These are phyloP conservation scores for Pholiota adiposa DNA, from an alignment of 1,284 basidiomycete species.

Conservation along the genomic window DNA sequence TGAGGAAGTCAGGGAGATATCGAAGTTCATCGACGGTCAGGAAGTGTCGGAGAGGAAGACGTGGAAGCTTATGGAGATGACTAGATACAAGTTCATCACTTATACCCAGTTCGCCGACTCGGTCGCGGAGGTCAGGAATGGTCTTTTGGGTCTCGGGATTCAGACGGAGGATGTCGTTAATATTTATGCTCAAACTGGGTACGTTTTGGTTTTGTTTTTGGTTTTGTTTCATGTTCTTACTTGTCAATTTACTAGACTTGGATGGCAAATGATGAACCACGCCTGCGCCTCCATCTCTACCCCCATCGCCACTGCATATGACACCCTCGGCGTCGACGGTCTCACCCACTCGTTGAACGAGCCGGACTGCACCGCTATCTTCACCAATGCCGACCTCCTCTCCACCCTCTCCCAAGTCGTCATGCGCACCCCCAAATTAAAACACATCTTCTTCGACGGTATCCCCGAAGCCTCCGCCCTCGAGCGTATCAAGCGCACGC, in stretches of 20 bases:
- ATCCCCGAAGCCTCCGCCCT: conserved; percentile 52
- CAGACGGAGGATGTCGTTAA: conserved; percentile 82
- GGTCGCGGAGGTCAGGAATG: conserved; percentile 65
- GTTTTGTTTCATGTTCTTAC: neutral
- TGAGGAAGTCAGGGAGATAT: conserved; percentile 89
- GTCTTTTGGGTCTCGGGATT: conserved; percentile 74
- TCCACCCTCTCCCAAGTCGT: conserved; percentile 16
- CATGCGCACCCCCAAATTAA: conserved; percentile 66
- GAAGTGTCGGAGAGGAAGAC: conserved; percentile 83
- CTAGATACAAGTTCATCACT: conserved; percentile 38
- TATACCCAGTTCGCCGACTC: conserved; percentile 70
- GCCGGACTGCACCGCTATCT: conserved; percentile 17
- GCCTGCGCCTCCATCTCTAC: conserved; percentile 16
- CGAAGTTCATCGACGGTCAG: conserved; percentile 80
- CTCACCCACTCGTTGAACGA: conserved; percentile 21
- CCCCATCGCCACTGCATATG: conserved; percentile 18
- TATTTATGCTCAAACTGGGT: conserved; percentile 87
- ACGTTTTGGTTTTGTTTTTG: conserved; percentile 31
- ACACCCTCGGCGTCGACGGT: conserved; percentile 20
- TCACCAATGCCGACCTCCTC: conserved; percentile 18
- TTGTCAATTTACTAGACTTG: too few species aligned
- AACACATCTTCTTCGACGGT: conserved; percentile 87
- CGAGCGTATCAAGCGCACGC: conserved; percentile 58
- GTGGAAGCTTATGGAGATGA: conserved; percentile 57
- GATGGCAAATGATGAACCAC: conserved; percentile 22